Percentiles rank a stretch among this genome's conserved stretches.
Evolutionary conservation across 2,329 filamentous ascomycete genomes (phyloP).

Genomic region (Diplodia seriata): DNA sequence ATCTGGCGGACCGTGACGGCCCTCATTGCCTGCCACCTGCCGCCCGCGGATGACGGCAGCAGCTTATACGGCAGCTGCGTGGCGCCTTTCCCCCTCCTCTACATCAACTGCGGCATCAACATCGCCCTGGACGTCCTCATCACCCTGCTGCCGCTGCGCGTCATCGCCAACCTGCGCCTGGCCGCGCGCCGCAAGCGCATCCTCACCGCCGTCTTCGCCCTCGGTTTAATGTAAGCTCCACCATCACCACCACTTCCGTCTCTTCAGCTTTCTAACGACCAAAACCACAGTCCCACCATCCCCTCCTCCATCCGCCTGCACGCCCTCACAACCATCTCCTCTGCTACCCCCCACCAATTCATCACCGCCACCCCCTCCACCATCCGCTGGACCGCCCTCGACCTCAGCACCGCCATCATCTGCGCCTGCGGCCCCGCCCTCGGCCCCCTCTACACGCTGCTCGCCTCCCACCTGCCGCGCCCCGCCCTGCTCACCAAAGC

Average conservation of each 20-base stretch:
- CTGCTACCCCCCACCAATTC: not conserved
- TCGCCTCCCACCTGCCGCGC: not conserved
- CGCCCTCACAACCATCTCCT: not conserved
- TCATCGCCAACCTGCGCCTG: slow-evolving; percentile 18
- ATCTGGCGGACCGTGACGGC: slow-evolving; percentile 22
- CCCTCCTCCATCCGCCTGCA: slow-evolving; percentile 29
- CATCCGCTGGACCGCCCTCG: slow-evolving; percentile 10
- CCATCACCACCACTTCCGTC: not conserved
- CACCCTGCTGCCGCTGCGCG: slow-evolving; percentile 18
- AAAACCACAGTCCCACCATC: not conserved
- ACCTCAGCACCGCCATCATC: slow-evolving; percentile 30
- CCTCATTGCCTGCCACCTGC: slow-evolving; percentile 23
- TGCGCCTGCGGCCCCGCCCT: slow-evolving; percentile 26
- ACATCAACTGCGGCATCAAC: slow-evolving; percentile 26
- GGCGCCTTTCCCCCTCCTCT: slow-evolving; percentile 20
- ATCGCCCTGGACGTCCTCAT: slow-evolving; percentile 31
- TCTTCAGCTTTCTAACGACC: not conserved
- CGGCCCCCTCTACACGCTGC: slow-evolving; percentile 5
- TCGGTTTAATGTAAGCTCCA: slow-evolving; percentile 21
- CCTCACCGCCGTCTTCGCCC: slow-evolving; percentile 27
- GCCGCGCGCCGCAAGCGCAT: slow-evolving; percentile 2
- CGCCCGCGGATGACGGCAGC: no score
- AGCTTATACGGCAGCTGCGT: slow-evolving; percentile 4
- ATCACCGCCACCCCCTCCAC: not conserved
- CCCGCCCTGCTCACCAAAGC: not conserved